Conservation (phyloP, 2,329 filamentous ascomycete genomes). For the Diaporthe vaccinii region DNA sequence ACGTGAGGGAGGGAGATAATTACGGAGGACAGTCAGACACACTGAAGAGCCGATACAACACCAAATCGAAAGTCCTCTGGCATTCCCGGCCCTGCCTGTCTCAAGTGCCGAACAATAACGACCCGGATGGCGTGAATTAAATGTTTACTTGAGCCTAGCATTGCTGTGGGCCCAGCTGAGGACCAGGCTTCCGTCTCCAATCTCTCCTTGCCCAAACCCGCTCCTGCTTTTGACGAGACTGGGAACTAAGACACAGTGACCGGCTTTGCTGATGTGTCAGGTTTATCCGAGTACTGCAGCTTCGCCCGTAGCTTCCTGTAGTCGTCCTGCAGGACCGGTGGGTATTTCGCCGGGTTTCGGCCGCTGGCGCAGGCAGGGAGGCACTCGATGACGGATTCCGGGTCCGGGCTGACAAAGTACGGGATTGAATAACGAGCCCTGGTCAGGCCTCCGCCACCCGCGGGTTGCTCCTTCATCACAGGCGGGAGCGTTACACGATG, state of each 20-base stretch:
- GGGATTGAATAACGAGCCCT: slow-evolving; percentile 68
- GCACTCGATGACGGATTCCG: slow-evolving; percentile 63
- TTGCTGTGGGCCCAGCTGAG: neutral
- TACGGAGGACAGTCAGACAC: neutral
- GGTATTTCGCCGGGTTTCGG: slow-evolving; percentile 60
- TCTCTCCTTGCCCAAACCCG: no score
- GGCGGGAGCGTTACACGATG: slow-evolving; percentile 38
- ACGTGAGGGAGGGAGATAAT: neutral
- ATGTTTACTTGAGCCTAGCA: neutral
- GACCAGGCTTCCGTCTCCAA: neutral
- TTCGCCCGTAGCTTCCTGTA: slow-evolving; percentile 40
- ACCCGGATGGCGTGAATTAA: no score
- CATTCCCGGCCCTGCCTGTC: no score
- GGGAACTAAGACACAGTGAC: slow-evolving; percentile 11
- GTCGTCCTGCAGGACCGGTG: slow-evolving; percentile 49
- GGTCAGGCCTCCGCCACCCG: slow-evolving; percentile 53
- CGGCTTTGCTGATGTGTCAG: slow-evolving; percentile 9
- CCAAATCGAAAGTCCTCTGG: no score
- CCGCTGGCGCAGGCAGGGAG: slow-evolving; percentile 60
- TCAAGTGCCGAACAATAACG: no score
- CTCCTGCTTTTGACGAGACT: neutral
- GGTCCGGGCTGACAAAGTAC: slow-evolving; percentile 67
- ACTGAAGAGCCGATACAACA: no score
- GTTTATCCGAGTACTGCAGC: slow-evolving; percentile 38
- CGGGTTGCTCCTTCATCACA: slow-evolving; percentile 22